Evolutionary conservation across 2,329 filamentous ascomycete genomes (phyloP), one percentile per base, ranked within the genome.

Genomic region (Sporothrix pseudoabietina): DNA sequence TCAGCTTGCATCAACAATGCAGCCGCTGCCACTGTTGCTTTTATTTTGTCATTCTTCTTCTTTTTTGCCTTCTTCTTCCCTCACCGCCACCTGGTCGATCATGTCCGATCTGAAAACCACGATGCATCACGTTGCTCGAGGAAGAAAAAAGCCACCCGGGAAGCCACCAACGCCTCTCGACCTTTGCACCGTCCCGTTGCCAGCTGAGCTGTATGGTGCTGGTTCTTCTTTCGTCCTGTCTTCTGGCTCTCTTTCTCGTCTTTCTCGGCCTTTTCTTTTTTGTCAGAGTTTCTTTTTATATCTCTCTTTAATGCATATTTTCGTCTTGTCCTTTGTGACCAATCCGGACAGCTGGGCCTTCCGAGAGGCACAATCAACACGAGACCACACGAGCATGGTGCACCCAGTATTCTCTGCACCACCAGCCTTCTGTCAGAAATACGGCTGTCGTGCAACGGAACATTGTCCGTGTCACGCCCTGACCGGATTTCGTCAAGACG

Each of bases 81-180:
- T 69, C 66, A 69, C 66, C 66, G 66, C 66, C 32, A 69, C 49
- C 66, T 69, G 19, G 66, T 55, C 49, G 66, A 69, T 69, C 66
- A 4, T 35, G 47, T 26, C 44, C 44, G 65, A 68, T 68, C 26
- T 26, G 44, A 49, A 49, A 41, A 19, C 66, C 66, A 55, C 66
- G 66, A 69, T 69, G 66, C 66, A 55, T 69, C 49, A 39, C 30
- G 32, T 39, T 41, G 16, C 10, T 19, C 8, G 12, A n/a, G 7
- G 16, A 47, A 47, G 26, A 44, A 26, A 30, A 47, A 44, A 44
- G 61, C 61, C 63, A 68, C n/a, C 44, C 44, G 44, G 14, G 22
- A 69, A 69, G 44, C n/a, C 39, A 54, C 65, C 65, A 69, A 39
- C 47, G 66, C 49, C 47, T 55, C 49, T 2, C 8, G 66, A 30